Conservation (phyloP, 495 filamentous ascomycete genomes). For the Geopyxis carbonaria region DNA sequence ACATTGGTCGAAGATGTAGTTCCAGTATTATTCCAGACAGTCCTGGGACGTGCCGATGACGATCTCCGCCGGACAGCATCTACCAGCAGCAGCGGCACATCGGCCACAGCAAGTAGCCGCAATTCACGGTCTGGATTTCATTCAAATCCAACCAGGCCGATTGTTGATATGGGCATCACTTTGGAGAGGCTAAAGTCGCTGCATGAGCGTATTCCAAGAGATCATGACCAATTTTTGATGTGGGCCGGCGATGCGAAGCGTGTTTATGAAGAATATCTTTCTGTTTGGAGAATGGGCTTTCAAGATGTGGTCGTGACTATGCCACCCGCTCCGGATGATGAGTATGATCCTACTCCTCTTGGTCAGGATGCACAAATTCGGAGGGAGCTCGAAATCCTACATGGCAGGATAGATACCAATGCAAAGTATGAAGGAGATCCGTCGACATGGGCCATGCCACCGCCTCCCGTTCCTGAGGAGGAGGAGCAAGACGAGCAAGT, state of each 20-base stretch:
- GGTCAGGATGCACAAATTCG: constrained; percentile 13
- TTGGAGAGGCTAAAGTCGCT: constrained; percentile 66
- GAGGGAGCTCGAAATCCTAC: constrained; percentile 21
- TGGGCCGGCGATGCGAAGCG: constrained; percentile 67
- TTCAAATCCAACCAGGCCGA: constrained; percentile 58
- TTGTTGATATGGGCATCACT: constrained; percentile 84
- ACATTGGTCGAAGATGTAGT: constrained; percentile 93
- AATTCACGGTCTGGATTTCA: constrained; percentile 18
- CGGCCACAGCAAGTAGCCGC: constrained; percentile 11
- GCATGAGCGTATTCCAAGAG: constrained; percentile 61
- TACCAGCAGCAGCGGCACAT: constrained; percentile 3
- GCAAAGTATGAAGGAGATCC: constrained; percentile 20
- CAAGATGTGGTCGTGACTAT: constrained; percentile 90
- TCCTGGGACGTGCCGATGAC: constrained; percentile 47
- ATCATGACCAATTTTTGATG: constrained; percentile 45
- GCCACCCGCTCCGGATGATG: constrained; percentile 37
- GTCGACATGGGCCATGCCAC: constrained; percentile 28
- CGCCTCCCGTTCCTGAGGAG: constrained; percentile 27
- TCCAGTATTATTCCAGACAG: constrained; percentile 74
- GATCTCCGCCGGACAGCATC: constrained; percentile 14
- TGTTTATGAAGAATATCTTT: constrained; percentile 75
- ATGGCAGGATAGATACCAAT: constrained; percentile 12
- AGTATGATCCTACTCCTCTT: constrained; percentile 11
- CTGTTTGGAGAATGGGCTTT: constrained; percentile 84
- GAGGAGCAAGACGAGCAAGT: constrained; percentile 64